Percentiles rank a stretch among this genome's conserved stretches.
These are phyloP conservation scores for Tuber aestivum DNA, from an alignment of 495 filamentous ascomycete species.

Conservation along the genomic window DNA sequence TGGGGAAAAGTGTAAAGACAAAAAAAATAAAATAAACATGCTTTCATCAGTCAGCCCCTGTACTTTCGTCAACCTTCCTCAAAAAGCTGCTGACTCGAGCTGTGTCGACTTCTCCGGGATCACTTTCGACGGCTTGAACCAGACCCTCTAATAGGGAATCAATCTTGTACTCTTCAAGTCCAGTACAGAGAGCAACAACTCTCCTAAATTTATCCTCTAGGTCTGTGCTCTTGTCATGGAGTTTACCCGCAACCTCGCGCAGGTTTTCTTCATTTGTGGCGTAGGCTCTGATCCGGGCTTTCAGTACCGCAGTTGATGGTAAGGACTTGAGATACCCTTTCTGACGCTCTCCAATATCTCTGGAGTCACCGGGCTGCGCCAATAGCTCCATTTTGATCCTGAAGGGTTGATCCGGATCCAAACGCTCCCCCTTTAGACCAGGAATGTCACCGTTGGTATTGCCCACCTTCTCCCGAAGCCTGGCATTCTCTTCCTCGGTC, in stretches of 20 bases:
- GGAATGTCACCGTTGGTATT: slow-evolving; percentile 28
- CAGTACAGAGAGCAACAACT: slow-evolving; percentile 64
- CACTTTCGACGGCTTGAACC: slow-evolving; percentile 66
- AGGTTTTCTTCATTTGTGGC: slow-evolving; percentile 47
- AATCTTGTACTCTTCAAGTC: slow-evolving; percentile 57
- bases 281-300: slow-evolving; percentile 49
- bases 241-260: slow-evolving; percentile 46
- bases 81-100: slow-evolving; percentile 66
- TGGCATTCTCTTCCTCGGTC: slow-evolving; percentile 49
- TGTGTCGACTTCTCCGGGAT: slow-evolving; percentile 62
- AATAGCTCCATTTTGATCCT: slow-evolving; percentile 25
- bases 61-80: slow-evolving; percentile 56
- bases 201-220: slow-evolving; percentile 64
- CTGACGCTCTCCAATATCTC: slow-evolving; percentile 27
- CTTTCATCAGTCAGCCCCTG: slow-evolving; percentile 33
- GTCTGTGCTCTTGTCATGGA: slow-evolving; percentile 59
- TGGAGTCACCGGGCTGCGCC: slow-evolving; percentile 22
- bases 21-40: background rate
- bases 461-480: slow-evolving; percentile 25
- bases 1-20: background rate
- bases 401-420: slow-evolving; percentile 31
- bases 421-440: slow-evolving; percentile 22
- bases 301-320: slow-evolving; percentile 23
- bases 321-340: slow-evolving; percentile 31
- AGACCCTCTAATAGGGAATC: slow-evolving; percentile 59